A percentile compares a stretch with the other conserved stretches of the same genome.
phyloP scores from a whole-genome alignment of 1,139 yeast species.

The Blastobotrys arbuscula region DNA sequence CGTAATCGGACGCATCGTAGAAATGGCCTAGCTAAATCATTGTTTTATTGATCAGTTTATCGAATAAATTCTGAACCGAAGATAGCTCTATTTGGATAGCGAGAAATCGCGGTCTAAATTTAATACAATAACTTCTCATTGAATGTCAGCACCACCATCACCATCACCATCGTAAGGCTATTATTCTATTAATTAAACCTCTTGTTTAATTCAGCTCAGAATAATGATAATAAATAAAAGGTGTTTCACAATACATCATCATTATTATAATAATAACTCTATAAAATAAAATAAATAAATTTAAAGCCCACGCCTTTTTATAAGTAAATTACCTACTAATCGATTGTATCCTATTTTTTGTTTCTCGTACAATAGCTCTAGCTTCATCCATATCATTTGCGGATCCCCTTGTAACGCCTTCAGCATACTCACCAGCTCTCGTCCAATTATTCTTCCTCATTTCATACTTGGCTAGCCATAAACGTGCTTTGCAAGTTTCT shows the following conservation, averaged over 20 bases:
- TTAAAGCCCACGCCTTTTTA: neutral
- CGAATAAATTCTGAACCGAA: too few species aligned
- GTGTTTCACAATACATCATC: neutral
- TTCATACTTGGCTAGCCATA: conserved; percentile 82
- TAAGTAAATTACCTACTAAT: neutral
- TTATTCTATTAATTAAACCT: too few species aligned
- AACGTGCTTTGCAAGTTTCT: conserved; percentile 73
- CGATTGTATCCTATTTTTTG: conserved; percentile 16
- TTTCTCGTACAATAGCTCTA: conserved; percentile 68
- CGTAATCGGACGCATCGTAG: too few species aligned
- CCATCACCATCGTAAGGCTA: neutral
- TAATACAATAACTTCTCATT: too few species aligned
- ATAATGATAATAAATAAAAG: neutral
- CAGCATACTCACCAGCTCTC: conserved; percentile 69
- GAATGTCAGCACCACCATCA: neutral
- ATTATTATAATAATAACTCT: too few species aligned
- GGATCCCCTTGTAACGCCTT: conserved; percentile 67
- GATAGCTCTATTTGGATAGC: too few species aligned
- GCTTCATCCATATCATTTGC: conserved; percentile 90
- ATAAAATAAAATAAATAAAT: too few species aligned
- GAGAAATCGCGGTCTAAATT: too few species aligned
- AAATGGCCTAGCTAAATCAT: too few species aligned
- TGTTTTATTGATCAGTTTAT: too few species aligned
- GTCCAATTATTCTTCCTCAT: conserved; percentile 52
- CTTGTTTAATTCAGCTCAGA: too few species aligned